phyloP scores from a whole-genome alignment of 148 eudicot genomes.

The Vaccinium vitisidaea region DNA sequence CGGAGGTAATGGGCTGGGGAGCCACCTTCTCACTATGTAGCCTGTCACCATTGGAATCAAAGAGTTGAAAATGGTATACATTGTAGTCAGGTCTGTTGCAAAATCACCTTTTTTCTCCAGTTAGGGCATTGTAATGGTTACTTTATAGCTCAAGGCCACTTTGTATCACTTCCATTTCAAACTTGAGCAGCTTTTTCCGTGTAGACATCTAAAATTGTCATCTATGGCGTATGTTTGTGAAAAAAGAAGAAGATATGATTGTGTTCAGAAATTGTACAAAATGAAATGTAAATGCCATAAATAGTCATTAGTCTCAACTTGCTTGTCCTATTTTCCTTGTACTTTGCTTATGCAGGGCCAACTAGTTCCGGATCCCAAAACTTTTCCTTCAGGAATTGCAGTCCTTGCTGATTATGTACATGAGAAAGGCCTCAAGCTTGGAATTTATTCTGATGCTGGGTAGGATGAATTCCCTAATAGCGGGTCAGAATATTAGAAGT shows the following conservation, averaged over 20 bases:
- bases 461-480: slow-evolving; percentile 32
- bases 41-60: neutral
- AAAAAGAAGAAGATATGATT: neutral
- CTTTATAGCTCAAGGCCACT: slow-evolving; percentile 1
- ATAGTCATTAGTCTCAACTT: neutral
- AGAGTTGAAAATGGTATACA: neutral
- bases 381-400: slow-evolving; percentile 88
- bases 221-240: neutral
- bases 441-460: slow-evolving; percentile 99
- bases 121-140: neutral
- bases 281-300: neutral
- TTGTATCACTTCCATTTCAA: neutral
- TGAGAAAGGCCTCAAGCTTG: slow-evolving; percentile 86
- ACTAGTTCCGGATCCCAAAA: slow-evolving; percentile 74
- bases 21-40: neutral
- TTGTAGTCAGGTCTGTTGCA: slow-evolving; percentile 4
- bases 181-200: slow-evolving; percentile 6
- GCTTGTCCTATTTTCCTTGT: slow-evolving; percentile 6
- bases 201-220: neutral
- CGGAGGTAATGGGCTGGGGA: neutral
- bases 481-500: slow-evolving; percentile 6
- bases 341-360: slow-evolving; percentile 48
- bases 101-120: neutral
- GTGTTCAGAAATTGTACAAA: neutral
- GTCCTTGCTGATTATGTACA: slow-evolving; percentile 95